Base-by-base conservation (phyloP, 257 asterid species). In the Echites panduratus region DNA sequence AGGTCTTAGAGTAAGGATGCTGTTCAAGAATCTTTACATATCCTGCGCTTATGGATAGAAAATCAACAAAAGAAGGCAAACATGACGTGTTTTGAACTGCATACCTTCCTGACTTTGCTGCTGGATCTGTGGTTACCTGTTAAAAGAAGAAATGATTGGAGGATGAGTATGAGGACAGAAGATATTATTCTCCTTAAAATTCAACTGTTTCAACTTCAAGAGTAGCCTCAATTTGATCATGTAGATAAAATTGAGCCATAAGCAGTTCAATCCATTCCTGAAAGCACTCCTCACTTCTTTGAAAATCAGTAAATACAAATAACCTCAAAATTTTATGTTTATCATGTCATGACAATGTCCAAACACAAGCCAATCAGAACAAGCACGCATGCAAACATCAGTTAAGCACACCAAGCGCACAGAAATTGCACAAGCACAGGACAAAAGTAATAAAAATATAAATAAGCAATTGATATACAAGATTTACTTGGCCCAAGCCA, bases 41-140 rank as follows among this genome's bases (percentile, higher is more conserved):
- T 24, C 67, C 53, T 32, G 10, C 68, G 41, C 59, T 56, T 35
- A 73, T 13, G 65, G 72, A 61, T 40, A 57, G 29, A 61, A 44
- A 57, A 24, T 59, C 68, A 75, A 70, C n/a, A 41, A 41, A 22
- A 64, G 53, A 35, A 9, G 62, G 43, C 22, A 22, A 41, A 63
- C 61, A 40, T 29, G 66, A 49, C 41, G 9, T 59, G 49, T 32
- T 50, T 70, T 63, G 68, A 59, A 71, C 61, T 50, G 66, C 75
- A 17, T 54, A 85, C 89, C 89, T 78, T 75, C 69, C 73, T 57
- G 86, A 48, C 78, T 79, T 86, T 72, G 77, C 83, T 47, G 87
- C 67, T 5, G 74, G 80, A 66, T 72, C 77, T 40, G 87, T 57
- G 49, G 68, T 59, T 22, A 53, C 89, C 97, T 92, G 85, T 35